Conservation (phyloP, 2,329 filamentous ascomycete genomes). For the Fusarium hostae region DNA sequence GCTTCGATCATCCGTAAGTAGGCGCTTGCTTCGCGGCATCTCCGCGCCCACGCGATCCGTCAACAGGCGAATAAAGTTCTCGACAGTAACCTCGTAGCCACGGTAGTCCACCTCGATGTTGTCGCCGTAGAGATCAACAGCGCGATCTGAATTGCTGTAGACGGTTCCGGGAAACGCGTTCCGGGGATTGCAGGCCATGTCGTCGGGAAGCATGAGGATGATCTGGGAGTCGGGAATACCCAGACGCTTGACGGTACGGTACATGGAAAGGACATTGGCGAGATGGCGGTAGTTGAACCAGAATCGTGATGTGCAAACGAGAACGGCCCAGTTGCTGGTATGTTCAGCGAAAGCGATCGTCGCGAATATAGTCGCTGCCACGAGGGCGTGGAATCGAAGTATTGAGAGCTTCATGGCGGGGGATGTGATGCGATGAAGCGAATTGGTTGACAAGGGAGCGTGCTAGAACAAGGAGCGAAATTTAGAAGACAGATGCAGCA, state of each 20-base stretch:
- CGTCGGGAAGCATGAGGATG: constrained; percentile 99
- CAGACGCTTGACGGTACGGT: constrained; percentile 96
- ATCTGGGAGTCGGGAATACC: constrained; percentile 99
- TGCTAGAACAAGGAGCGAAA: constrained; percentile 7
- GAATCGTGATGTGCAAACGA: constrained; percentile 98
- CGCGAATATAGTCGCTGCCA: constrained; percentile 60
- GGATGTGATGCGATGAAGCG: constrained; percentile 2
- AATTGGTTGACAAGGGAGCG: constrained; percentile 21
- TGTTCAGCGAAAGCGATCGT: constrained; percentile 73
- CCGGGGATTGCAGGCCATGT: constrained; percentile 99
- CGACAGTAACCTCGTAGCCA: constrained; percentile 97
- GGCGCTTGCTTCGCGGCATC: constrained; percentile 91
- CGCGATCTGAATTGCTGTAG: constrained; percentile 97
- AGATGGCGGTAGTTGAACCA: constrained; percentile 99
- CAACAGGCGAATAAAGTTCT: constrained; percentile 96
- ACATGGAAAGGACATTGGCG: constrained; percentile 96
- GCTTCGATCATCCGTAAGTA: constrained; percentile 93
- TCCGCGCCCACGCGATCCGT: constrained; percentile 95
- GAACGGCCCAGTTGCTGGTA: constrained; percentile 98
- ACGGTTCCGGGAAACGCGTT: constrained; percentile 98
- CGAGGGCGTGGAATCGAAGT: constrained; percentile 59
- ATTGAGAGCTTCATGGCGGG: constrained; percentile 62
- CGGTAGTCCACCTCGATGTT: constrained; percentile 99
- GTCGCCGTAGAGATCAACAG: constrained; percentile 95
- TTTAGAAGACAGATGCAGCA: constrained; percentile 23